Evolutionary conservation across 345 rosid genomes (phyloP).

Genomic region (Populus nigra): DNA sequence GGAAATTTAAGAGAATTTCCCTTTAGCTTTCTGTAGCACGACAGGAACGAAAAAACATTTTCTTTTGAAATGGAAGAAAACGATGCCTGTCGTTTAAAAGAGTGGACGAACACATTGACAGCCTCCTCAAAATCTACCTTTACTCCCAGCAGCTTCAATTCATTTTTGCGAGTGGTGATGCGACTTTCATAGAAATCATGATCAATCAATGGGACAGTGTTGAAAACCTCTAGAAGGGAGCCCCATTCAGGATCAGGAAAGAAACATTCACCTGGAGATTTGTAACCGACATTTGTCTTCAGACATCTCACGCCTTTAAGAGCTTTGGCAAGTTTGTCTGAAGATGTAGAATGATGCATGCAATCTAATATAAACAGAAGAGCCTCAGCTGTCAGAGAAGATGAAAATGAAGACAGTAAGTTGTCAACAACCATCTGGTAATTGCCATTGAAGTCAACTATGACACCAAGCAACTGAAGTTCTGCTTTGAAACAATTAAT

Average conservation of each 20-base stretch:
- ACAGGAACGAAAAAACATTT: slow-evolving; percentile 35
- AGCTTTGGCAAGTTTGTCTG: slow-evolving; percentile 16
- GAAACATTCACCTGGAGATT: slow-evolving; percentile 50
- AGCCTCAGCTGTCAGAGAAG: slow-evolving; percentile 35
- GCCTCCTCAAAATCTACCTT: slow-evolving; percentile 47
- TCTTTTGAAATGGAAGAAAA: slow-evolving; percentile 30
- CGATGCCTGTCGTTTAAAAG: slow-evolving; percentile 38
- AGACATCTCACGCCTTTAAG: slow-evolving; percentile 36
- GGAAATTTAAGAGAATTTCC: slow-evolving; percentile 17
- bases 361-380: slow-evolving; percentile 44
- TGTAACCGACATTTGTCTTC: slow-evolving; percentile 51
- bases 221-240: slow-evolving; percentile 48
- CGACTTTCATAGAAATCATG: slow-evolving; percentile 34
- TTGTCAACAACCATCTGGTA: slow-evolving; percentile 36
- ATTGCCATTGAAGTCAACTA: slow-evolving; percentile 26
- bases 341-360: slow-evolving; percentile 16
- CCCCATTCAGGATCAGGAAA: slow-evolving; percentile 53
- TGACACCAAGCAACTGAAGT: slow-evolving; percentile 61
- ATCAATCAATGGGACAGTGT: slow-evolving; percentile 44
- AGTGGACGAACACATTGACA: slow-evolving; percentile 27
- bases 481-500: slow-evolving; percentile 37
- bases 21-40: slow-evolving; percentile 45
- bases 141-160: slow-evolving; percentile 49
- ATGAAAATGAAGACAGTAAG: slow-evolving; percentile 21
- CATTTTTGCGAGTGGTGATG: slow-evolving; percentile 27